phyloP scores from a whole-genome alignment of 768 basidiomycete genomes.

The Tylopilus plumbeoviolaceoides region DNA sequence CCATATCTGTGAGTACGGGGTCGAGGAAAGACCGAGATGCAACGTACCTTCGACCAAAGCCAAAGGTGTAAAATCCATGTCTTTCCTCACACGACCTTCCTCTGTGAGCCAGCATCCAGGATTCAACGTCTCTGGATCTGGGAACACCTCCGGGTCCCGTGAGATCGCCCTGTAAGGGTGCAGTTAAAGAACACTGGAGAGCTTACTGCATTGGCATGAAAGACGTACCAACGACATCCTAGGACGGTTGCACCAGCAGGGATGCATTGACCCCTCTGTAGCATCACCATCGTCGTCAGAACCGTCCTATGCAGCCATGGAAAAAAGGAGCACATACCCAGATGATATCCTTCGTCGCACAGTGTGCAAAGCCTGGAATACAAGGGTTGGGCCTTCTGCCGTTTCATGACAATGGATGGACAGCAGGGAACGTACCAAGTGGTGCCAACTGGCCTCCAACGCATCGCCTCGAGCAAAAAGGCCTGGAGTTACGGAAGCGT shows the following conservation, averaged over 20 bases:
- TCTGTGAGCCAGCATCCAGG: slow-evolving; percentile 7
- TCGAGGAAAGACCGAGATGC: too few relatives aligned
- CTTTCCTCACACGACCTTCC: too few relatives aligned
- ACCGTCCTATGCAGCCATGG: not conserved
- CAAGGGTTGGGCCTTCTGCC: not conserved
- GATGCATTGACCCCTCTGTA: too few relatives aligned
- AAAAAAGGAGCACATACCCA: too few relatives aligned
- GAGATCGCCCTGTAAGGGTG: slow-evolving; percentile 1
- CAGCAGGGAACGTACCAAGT: too few relatives aligned
- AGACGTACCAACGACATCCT: slow-evolving; percentile 11
- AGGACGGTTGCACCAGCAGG: too few relatives aligned
- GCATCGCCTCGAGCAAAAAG: slow-evolving; percentile 32
- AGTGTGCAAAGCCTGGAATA: slow-evolving; percentile 45
- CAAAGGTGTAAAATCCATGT: too few relatives aligned
- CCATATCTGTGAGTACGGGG: not conserved
- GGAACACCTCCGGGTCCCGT: too few relatives aligned
- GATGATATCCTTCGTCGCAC: slow-evolving; percentile 60
- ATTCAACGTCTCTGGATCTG: slow-evolving; percentile 13
- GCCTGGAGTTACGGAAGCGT: too few relatives aligned
- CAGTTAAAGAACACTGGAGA: too few relatives aligned
- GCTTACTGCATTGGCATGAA: too few relatives aligned
- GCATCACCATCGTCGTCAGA: not conserved
- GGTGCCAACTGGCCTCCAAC: slow-evolving; percentile 33
- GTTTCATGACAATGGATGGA: not conserved
- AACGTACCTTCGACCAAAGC: not conserved